Percentiles rank a stretch among this genome's conserved stretches.
These are phyloP conservation scores for Exophiala alcalophila DNA, from an alignment of 2,329 filamentous ascomycete species.

Conservation along the genomic window DNA sequence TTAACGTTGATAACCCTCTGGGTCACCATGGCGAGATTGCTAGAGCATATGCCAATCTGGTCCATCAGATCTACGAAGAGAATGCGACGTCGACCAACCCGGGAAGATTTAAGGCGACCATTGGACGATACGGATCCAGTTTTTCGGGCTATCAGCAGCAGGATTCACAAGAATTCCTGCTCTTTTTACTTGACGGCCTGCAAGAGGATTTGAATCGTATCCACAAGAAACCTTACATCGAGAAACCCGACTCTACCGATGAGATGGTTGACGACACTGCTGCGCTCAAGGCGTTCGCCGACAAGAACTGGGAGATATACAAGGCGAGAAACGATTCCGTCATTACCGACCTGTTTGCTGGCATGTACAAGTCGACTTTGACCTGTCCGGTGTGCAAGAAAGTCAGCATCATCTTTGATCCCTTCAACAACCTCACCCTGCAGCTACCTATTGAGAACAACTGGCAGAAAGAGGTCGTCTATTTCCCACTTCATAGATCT, in stretches of 20 bases:
- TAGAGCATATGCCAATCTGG: constrained; percentile 72
- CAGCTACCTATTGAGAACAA: constrained; percentile 83
- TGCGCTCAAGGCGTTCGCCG: constrained; percentile 79
- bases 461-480: constrained; percentile 72
- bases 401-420: constrained; percentile 97
- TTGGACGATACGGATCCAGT: constrained; percentile 75
- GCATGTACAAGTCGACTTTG: constrained; percentile 97
- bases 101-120: constrained; percentile 73
- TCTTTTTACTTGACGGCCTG: constrained; percentile 88
- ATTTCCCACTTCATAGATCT: constrained; percentile 69
- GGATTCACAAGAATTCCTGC: constrained; percentile 94
- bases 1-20: constrained; percentile 82
- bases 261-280: constrained; percentile 83
- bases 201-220: constrained; percentile 95
- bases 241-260: constrained; percentile 96
- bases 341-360: constrained; percentile 91
- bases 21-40: constrained; percentile 84
- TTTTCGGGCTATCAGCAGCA: constrained; percentile 96
- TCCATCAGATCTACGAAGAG: constrained; percentile 75
- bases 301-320: constrained; percentile 87
- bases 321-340: constrained; percentile 91
- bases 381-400: constrained; percentile 89
- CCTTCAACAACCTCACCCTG: constrained; percentile 90
- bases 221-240: constrained; percentile 92
- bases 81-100: constrained; percentile 70